Evolutionary conservation across 352 stramenopile genomes (phyloP).

Genomic region (Globisporangium perplexum): DNA sequence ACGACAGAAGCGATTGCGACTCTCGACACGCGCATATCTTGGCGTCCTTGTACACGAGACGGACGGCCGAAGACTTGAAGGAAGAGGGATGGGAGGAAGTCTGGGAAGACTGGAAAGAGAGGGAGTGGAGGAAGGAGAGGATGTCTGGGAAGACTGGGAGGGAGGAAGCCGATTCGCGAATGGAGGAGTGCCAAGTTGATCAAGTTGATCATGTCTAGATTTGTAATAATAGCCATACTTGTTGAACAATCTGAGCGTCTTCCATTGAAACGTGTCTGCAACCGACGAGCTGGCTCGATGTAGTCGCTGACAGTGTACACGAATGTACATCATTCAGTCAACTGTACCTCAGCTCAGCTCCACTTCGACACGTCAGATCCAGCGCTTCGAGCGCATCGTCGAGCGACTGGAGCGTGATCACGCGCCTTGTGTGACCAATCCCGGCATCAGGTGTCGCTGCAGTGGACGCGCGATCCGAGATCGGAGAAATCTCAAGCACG

Average conservation of each 20-base stretch:
- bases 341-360: neutral
- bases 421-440: neutral
- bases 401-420: constrained; percentile 2
- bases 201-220: no score
- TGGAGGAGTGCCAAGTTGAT: no score
- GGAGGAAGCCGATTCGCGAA: no score
- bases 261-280: no score
- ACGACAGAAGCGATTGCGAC: neutral
- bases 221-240: no score
- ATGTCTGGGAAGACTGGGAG: no score
- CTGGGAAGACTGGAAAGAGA: no score
- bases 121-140: neutral
- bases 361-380: neutral
- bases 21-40: neutral
- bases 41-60: neutral
- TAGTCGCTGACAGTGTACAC: no score
- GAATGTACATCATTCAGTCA: neutral
- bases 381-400: neutral
- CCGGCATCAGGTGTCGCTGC: neutral
- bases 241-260: no score
- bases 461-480: no score
- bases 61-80: neutral
- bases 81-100: neutral
- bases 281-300: no score
- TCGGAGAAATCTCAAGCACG: neutral